Base-by-base conservation (phyloP, 1,139 yeast species). In the Kurtzmaniella quercitrusa region DNA sequence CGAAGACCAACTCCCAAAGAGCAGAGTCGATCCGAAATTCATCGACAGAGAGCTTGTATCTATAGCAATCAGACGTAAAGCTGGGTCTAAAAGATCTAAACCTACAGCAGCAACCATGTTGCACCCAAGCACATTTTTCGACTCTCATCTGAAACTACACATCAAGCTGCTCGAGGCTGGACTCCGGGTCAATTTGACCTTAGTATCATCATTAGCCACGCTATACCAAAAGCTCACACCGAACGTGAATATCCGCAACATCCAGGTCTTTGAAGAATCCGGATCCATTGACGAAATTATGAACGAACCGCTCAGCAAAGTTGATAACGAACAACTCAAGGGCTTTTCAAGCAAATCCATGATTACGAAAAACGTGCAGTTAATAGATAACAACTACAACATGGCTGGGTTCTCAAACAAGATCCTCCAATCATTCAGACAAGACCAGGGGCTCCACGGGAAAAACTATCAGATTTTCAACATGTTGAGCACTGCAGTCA, bases 101-200 rank as follows among this genome's bases (percentile, higher is more conserved):
- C 24, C 48, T 47, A 14, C 45, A 42, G 27, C 34, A 34, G 37
- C 19, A 15, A 27, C 27, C 15, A 21, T 48, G 6, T 23, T 41
- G 2, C 11, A 42, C 3, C 40, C 40, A 10, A n/a, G 31, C 4
- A 27, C 31, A 27, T 37, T 34, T 16, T 43, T 44, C 38, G 49
- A 46, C 18, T 25, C 53, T 2, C 46, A 48, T 27, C 52, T 65
- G 39, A 73, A 73, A 49, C 63, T 74, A 23, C 81, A 77, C 49
- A 70, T 78, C 3, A 71, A 77, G 46, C 77, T 80, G 5, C 58
- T 78, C 24, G 79, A 78, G 41, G 79, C 81, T 1, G 79, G 77
- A 14, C 67, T 80, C 11, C 65, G 73, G 48, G 72, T 78, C 9
- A 67, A 77, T 43, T 56, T 78, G 17, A 69, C 81, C 0, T 50